Conservation (phyloP, 176 grass and related monocot species). For the Leersia perrieri region DNA sequence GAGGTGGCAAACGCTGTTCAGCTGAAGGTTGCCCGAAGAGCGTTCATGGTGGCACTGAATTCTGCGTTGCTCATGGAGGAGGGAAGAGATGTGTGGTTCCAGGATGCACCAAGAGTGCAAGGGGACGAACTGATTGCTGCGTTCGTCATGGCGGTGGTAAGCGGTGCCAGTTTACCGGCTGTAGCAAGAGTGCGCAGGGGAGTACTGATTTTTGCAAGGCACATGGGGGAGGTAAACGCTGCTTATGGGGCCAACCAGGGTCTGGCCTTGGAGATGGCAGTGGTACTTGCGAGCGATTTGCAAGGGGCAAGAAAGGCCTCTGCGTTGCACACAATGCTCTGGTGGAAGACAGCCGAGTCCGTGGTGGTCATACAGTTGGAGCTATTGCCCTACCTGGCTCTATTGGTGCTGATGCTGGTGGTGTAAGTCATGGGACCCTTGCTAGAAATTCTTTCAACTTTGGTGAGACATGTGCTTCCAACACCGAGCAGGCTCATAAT, state of each 20-base stretch:
- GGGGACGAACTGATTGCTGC: conserved; percentile 53
- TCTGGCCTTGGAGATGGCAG: conserved; percentile 19
- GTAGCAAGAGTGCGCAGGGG: conserved; percentile 56
- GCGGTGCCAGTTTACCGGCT: conserved; percentile 41
- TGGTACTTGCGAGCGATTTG: conserved; percentile 45
- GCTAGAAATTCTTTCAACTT: background rate
- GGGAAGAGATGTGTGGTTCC: conserved; percentile 45
- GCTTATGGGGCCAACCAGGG: conserved; percentile 50
- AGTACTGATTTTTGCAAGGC: conserved; percentile 65
- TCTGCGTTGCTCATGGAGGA: conserved; percentile 59
- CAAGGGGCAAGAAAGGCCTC: conserved; percentile 48
- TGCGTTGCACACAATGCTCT: conserved; percentile 53
- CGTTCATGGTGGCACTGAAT: conserved; percentile 54
- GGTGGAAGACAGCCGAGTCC: conserved; percentile 48
- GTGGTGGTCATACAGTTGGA: conserved; percentile 31
- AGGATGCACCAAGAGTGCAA: conserved; percentile 55
- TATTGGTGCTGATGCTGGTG: background rate
- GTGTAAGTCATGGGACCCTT: background rate
- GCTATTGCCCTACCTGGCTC: background rate
- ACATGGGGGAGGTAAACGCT: conserved; percentile 53
- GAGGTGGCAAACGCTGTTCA: conserved; percentile 56
- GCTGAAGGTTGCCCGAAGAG: conserved; percentile 53
- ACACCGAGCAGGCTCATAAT: background rate
- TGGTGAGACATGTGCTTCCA: background rate
- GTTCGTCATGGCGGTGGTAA: conserved; percentile 64